Evolutionary conservation across 257 asterid genomes (phyloP), one percentile per base, ranked within the genome.

Genomic region (Haberlea rhodopensis): DNA sequence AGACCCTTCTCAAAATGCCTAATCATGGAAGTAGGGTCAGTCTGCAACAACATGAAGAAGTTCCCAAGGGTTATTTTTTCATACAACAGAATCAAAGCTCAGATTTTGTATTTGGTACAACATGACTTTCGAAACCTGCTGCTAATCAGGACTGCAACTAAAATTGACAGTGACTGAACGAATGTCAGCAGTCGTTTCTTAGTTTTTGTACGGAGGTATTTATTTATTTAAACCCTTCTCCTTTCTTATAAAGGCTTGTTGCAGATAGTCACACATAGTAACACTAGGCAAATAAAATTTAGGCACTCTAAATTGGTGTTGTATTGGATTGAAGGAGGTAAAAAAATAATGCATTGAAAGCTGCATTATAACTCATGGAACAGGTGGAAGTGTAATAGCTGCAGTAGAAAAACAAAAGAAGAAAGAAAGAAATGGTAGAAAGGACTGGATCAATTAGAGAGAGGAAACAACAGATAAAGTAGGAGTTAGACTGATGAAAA

Each of bases 41-140:
- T 31, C 45, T 4, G 58, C 67, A 57, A 48, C 8, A 34, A n/a
- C 8, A 53, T 22, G 70, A 29, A 23, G 54, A 63, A 16, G 29
- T 45, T 56, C 55, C 19, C n/a, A 55, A 5, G 28, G 48, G 55
- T 40, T 28, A 22, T 43, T 56, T 53, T 25, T 57, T 43, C 51
- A 25, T 26, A 46, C 21, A 43, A 18, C 58, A 46, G 53, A 48
- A 22, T 4, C 5, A 28, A 20, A 16, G 53, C 52, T 29, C 53
- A 68, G 46, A 8, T 43, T 43, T 16, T 43, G n/a, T 57, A 34
- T 1, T 53, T 31, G 19, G 27, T 22, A 37, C 24, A 16, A 23
- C 27, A 63, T 19, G 53, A 20, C 21, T 53, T 22, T 52, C 11
- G 26, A 21, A 29, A 21, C 43, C 32, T 5, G 21, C n/a, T n/a